phyloP scores from a whole-genome alignment of 2,329 filamentous ascomycete genomes.

The Fusarium praegraminearum region DNA sequence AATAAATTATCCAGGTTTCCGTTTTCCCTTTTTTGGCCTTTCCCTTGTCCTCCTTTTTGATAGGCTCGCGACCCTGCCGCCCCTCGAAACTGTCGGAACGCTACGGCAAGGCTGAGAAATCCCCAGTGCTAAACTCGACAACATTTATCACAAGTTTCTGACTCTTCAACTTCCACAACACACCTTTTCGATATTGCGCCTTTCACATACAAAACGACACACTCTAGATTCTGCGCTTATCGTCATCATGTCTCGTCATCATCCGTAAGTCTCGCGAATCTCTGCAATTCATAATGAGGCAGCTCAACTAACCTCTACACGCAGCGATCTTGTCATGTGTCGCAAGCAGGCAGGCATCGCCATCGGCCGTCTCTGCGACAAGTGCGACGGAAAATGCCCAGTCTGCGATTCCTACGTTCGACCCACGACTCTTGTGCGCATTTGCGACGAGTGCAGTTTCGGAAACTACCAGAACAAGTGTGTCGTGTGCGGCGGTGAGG shows the following conservation, averaged over 20 bases:
- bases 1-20: background rate
- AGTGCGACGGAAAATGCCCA: slow-evolving; percentile 99
- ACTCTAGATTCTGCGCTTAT: slow-evolving; percentile 1
- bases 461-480: slow-evolving; percentile 99
- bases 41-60: background rate
- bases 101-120: slow-evolving; percentile 62
- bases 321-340: slow-evolving; percentile 97
- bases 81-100: slow-evolving; percentile 44
- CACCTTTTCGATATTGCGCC: background rate
- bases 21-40: background rate
- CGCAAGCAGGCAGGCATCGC: slow-evolving; percentile 98
- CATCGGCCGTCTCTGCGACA: slow-evolving; percentile 98
- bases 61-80: slow-evolving; percentile 25
- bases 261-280: slow-evolving; percentile 73
- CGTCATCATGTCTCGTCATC: slow-evolving; percentile 87
- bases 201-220: background rate
- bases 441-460: slow-evolving; percentile 99
- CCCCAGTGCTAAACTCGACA: slow-evolving; percentile 42
- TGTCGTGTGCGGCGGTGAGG: slow-evolving; percentile 97
- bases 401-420: slow-evolving; percentile 99
- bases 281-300: background rate
- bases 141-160: slow-evolving; percentile 20
- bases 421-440: slow-evolving; percentile 94
- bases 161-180: slow-evolving; percentile 16
- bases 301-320: slow-evolving; percentile 44